Percentiles rank a stretch among this genome's conserved stretches.
Conservation (phyloP, 2,329 filamentous ascomycete genomes). For the Arthrobotrys megalospora region DNA sequence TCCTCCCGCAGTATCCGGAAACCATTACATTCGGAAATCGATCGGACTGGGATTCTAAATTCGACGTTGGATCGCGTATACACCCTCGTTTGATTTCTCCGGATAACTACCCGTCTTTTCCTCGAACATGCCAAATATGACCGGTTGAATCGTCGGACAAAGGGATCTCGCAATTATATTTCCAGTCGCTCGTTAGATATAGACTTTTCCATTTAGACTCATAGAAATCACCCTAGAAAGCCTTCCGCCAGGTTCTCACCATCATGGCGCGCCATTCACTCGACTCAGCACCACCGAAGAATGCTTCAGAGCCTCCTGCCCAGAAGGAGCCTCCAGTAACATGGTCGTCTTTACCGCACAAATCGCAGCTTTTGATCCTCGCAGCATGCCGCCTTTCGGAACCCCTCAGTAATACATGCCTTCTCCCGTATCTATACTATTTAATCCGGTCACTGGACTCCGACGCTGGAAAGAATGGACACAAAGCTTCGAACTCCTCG, state of each 20-base stretch:
- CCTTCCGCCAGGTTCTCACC: not conserved
- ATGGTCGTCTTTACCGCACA: conserved; percentile 82
- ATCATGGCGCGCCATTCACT: conserved; percentile 37
- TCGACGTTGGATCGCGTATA: not conserved
- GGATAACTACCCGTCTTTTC: conserved; percentile 22
- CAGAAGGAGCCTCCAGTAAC: conserved; percentile 70
- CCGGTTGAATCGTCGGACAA: conserved; percentile 28
- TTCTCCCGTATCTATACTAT: conserved; percentile 88
- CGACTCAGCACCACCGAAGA: conserved; percentile 3
- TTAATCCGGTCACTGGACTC: conserved; percentile 81
- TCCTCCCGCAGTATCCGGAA: not conserved
- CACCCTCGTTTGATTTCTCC: conserved; percentile 17
- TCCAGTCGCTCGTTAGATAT: conserved; percentile 7
- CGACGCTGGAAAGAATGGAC: conserved; percentile 28
- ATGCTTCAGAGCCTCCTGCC: not conserved
- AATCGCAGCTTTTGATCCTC: conserved; percentile 82
- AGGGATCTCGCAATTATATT: conserved; percentile 25
- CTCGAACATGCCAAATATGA: conserved; percentile 13
- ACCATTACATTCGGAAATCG: not conserved
- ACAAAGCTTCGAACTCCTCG: conserved; percentile 72
- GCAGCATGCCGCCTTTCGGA: conserved; percentile 85
- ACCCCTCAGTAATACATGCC: conserved; percentile 83
- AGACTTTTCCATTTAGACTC: not conserved
- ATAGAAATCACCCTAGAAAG: not conserved
- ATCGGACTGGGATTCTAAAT: too few relatives aligned